Percentiles rank a stretch among this genome's conserved stretches.
These are phyloP conservation scores for Aspergillus cejpii DNA, from an alignment of 2,329 filamentous ascomycete genomes.

Conservation along the genomic window DNA sequence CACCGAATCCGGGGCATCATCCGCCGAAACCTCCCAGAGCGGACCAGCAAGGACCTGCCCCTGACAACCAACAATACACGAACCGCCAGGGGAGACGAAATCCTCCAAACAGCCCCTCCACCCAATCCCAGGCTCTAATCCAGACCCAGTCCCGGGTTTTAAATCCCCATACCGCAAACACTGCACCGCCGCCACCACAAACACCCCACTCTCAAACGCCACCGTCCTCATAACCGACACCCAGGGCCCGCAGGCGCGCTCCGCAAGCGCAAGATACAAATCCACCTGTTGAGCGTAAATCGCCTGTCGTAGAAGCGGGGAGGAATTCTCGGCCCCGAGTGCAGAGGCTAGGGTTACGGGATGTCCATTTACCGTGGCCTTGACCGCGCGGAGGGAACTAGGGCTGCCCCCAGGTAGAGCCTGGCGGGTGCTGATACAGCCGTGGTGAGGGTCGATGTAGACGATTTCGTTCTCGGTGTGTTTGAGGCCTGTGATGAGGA, in stretches of 20 bases:
- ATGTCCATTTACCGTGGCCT: conserved; percentile 70
- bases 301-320: conserved; percentile 77
- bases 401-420: too few relatives aligned
- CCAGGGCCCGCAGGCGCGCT: conserved; percentile 80
- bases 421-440: too few relatives aligned
- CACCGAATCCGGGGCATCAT: conserved; percentile 47
- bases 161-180: conserved; percentile 58
- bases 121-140: not conserved
- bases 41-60: conserved; percentile 76
- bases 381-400: conserved; percentile 73
- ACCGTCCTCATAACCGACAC: conserved; percentile 72
- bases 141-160: conserved; percentile 31
- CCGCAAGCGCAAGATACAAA: conserved; percentile 83
- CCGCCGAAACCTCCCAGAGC: conserved; percentile 61
- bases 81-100: conserved; percentile 64
- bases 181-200: conserved; percentile 82
- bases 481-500: too few relatives aligned
- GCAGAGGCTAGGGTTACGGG: conserved; percentile 75
- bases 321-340: conserved; percentile 97
- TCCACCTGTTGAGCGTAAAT: conserved; percentile 89
- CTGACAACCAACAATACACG: conserved; percentile 69
- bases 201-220: conserved; percentile 72
- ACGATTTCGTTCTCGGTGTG: too few relatives aligned
- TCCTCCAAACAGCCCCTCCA: too few relatives aligned
- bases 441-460: conserved; percentile 69